Evolutionary conservation across 768 basidiomycete genomes (phyloP).

Genomic region (Podaxis rugospora): DNA sequence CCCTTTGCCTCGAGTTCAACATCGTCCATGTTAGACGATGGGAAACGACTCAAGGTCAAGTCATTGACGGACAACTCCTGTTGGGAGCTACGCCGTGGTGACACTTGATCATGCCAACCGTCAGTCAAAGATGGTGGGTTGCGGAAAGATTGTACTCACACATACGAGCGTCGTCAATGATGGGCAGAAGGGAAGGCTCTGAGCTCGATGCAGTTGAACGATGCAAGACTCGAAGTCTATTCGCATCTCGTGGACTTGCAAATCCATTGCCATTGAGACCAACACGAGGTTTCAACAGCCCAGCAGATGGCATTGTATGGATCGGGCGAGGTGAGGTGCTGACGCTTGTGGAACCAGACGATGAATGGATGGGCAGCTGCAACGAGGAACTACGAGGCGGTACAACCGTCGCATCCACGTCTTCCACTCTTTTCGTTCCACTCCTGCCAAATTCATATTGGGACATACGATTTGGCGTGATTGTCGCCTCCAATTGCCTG

Average conservation of each 20-base stretch:
- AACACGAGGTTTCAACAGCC: conserved; percentile 41
- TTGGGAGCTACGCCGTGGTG: conserved; percentile 34
- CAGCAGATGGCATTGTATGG: conserved; percentile 32
- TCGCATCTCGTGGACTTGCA: conserved; percentile 19
- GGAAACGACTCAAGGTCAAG: conserved; percentile 38
- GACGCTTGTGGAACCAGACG: conserved; percentile 22
- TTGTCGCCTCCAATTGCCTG: conserved; percentile 28
- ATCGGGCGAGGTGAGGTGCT: conserved; percentile 22
- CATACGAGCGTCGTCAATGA: conserved; percentile 42
- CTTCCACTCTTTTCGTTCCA: conserved; percentile 19
- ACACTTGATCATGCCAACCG: conserved; percentile 11
- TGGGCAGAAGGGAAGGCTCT: conserved; percentile 73
- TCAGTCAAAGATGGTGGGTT: conserved; percentile 4
- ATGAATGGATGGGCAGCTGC: conserved; percentile 28
- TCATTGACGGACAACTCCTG: conserved; percentile 56
- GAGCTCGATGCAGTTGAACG: conserved; percentile 74
- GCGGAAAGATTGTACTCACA: conserved; percentile 32
- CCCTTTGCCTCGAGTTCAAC: conserved; percentile 61
- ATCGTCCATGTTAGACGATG: conserved; percentile 45
- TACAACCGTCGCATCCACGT: conserved; percentile 28
- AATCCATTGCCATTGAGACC: conserved; percentile 24
- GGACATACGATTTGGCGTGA: conserved; percentile 19
- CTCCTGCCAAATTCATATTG: conserved; percentile 14
- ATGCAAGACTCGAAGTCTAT: conserved; percentile 58
- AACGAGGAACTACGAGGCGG: conserved; percentile 51